Percentiles rank a stretch among this genome's conserved stretches.
Evolutionary conservation across 768 basidiomycete genomes (phyloP).

Genomic region (Leucosporidium yakuticum): DNA sequence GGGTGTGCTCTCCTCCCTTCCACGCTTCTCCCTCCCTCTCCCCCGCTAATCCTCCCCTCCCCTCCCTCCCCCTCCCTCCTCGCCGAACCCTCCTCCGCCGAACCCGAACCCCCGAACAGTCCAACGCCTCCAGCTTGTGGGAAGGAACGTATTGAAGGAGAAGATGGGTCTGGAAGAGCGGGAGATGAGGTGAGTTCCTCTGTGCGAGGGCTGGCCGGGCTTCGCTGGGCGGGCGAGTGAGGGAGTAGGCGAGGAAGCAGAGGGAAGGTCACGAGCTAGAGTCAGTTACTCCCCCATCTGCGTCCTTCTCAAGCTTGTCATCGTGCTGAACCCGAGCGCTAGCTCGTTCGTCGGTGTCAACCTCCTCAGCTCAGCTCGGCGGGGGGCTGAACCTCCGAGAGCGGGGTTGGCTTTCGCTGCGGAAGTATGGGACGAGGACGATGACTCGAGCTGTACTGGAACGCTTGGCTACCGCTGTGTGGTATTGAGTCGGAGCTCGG

Average conservation of each 20-base stretch:
- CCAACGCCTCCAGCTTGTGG: constrained; percentile 1
- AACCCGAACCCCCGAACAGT: constrained; percentile 4
- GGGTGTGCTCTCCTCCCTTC: constrained; percentile 4
- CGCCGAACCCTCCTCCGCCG: not conserved
- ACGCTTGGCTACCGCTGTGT: no score
- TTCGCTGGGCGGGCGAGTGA: not conserved
- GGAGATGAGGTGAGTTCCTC: constrained; percentile 13
- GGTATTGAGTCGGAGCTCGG: no score
- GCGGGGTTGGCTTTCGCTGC: no score
- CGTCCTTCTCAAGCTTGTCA: no score
- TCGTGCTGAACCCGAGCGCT: no score
- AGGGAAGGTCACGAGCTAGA: no score
- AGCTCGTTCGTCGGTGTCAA: no score
- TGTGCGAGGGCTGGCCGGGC: not conserved
- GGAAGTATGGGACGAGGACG: no score
- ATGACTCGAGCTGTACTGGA: no score
- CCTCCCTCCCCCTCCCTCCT: not conserved
- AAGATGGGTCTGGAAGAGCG: constrained; percentile 5
- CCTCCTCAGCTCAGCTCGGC: no score
- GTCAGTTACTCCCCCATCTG: no score
- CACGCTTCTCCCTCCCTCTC: not conserved
- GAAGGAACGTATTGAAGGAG: not conserved
- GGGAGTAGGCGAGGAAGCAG: not conserved
- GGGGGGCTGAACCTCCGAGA: no score
- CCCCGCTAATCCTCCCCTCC: not conserved